phyloP scores from a whole-genome alignment of 345 rosid species.

The Gossypium mustelinum region DNA sequence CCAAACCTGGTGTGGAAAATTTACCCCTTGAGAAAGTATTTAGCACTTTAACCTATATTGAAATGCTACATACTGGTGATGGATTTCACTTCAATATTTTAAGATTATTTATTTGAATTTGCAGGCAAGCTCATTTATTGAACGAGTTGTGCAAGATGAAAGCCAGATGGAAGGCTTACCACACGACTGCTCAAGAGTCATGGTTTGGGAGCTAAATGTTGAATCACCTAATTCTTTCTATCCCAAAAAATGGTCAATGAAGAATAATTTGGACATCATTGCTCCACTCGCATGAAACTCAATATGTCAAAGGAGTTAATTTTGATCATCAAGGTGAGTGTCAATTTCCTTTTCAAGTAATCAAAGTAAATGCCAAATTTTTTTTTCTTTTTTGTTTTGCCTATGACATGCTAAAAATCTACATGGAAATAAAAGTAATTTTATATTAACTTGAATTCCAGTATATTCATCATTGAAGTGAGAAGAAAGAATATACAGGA shows the following conservation, averaged over 20 bases:
- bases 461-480: neutral
- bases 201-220: conserved; percentile 45
- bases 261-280: conserved; percentile 38
- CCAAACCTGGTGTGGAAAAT: neutral
- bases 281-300: conserved; percentile 28
- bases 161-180: conserved; percentile 62
- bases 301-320: conserved; percentile 7
- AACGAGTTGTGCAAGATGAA: conserved; percentile 70
- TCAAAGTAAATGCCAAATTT: neutral
- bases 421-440: neutral
- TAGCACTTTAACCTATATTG: neutral
- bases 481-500: neutral
- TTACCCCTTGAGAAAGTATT: neutral
- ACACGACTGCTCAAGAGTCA: conserved; percentile 43
- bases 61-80: neutral
- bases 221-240: conserved; percentile 32
- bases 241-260: conserved; percentile 41
- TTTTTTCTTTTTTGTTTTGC: no score
- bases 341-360: neutral
- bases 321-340: conserved; percentile 19
- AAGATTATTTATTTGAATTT: conserved; percentile 13
- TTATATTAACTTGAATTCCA: neutral
- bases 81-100: conserved; percentile 1
- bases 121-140: conserved; percentile 48
- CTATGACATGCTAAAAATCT: neutral